phyloP scores from a whole-genome alignment of 225 moss, liverwort and hornwort genomes.

The Straminergon stramineum region DNA sequence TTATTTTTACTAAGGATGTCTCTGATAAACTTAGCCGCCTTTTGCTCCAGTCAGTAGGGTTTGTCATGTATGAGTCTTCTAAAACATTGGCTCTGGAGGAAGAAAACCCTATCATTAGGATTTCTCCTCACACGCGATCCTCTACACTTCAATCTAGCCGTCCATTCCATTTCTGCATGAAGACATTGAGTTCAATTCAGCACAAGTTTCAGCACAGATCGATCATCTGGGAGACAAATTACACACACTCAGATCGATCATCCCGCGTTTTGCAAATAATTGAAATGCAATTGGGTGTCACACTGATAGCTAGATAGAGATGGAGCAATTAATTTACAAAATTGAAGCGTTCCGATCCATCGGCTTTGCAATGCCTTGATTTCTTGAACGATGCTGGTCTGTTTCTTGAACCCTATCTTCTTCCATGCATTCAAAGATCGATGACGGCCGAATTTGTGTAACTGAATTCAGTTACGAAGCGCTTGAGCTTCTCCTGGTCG shows the following conservation, averaged over 20 bases:
- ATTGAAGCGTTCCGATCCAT: neutral
- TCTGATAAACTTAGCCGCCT: neutral
- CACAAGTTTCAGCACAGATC: neutral
- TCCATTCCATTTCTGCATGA: neutral
- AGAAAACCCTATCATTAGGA: neutral
- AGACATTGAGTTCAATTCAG: neutral
- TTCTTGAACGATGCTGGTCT: neutral
- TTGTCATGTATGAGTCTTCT: neutral
- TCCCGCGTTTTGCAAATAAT: neutral
- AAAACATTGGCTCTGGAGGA: neutral
- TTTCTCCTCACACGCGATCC: neutral
- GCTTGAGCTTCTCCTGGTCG: constrained; percentile 1
- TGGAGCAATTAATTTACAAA: neutral
- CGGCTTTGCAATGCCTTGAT: neutral
- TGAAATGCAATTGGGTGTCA: neutral
- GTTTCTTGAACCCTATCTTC: neutral
- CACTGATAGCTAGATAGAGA: too few relatives aligned
- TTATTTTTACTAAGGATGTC: too few relatives aligned
- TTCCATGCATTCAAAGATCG: neutral
- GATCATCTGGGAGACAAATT: neutral
- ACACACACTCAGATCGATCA: neutral
- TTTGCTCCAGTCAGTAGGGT: too few relatives aligned
- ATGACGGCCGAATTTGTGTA: neutral
- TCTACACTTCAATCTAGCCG: neutral
- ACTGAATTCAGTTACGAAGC: constrained; percentile 13